A percentile compares a stretch with the other conserved stretches of the same genome.
Conservation (phyloP, 768 basidiomycete genomes). For the Tylopilus sp. region DNA sequence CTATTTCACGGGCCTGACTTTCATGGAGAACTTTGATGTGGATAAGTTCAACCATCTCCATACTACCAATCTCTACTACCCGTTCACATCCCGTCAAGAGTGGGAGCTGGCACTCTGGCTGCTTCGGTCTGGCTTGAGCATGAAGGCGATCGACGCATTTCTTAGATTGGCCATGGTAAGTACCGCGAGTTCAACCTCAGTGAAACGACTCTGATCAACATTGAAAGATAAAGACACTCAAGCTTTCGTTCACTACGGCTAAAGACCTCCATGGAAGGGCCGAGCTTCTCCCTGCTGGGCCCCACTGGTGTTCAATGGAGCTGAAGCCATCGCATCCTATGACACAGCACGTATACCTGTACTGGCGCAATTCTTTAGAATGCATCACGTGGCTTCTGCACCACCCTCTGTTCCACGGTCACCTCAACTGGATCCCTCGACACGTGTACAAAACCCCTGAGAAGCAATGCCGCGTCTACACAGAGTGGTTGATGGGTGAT, state of each 20-base stretch:
- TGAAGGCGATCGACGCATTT: neutral
- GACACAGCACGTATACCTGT: neutral
- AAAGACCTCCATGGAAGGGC: neutral
- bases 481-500: neutral
- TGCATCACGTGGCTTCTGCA: neutral
- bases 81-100: too few species aligned
- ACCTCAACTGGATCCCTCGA: neutral
- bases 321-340: neutral
- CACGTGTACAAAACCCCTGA: neutral
- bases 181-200: neutral
- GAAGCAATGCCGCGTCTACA: neutral
- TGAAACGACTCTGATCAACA: neutral
- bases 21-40: neutral
- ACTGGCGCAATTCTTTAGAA: neutral
- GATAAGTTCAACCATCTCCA: neutral
- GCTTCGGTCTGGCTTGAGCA: too few species aligned
- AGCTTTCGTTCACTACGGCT: neutral
- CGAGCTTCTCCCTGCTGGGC: neutral
- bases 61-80: too few species aligned
- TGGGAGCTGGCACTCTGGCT: too few species aligned
- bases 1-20: neutral
- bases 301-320: neutral
- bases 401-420: neutral
- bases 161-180: neutral
- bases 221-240: neutral